Evolutionary conservation across 2,329 filamentous ascomycete species (phyloP), one percentile per base, ranked within the genome.

Genomic region (Aspergillus neoniger): DNA sequence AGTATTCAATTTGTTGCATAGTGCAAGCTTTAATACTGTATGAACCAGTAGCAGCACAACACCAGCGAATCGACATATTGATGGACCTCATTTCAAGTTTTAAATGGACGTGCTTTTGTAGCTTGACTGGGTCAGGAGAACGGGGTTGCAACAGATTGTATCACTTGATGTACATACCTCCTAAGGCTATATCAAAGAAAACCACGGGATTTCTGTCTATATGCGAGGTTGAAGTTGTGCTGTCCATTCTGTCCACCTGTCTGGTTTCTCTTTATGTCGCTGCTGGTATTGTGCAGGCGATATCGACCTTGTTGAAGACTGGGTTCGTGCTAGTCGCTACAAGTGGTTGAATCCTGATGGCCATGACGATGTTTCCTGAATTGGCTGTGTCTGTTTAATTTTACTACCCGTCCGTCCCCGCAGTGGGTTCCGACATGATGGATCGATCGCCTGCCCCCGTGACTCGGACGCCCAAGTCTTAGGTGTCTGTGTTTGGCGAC

Each of bases 111-210:
- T 17, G 15, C 32, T 56, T 8, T 9, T 25, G 28, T 30, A 17
- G n/a, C 5, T 39, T 36, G 32, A 12, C 32, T 36, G 32, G 12
- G 32, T 12, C 32, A 36, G 32, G 32, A 36, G 32, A 36, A 14
- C 32, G 32, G 32, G 32, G 55, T 17, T 14, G n/a, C 17, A 17
- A 52, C 14, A 53, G 47, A 51, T 6, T 39, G 15, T 15, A 52
- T 54, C 30, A 62, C 12, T 5, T 55, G 48, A 19, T 14, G 25
- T 17, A 59, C 74, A 70, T 74, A 81, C 80, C 80, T 69, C 76
- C 79, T 28, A 82, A 72, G 55, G 79, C 73, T 30, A 82, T 67
- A 66, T 82, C 80, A 60, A 82, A 81, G 66, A 82, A 82, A n/a
- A 82, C 79, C 39, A 82, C 70, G 12, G 80, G 80, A 59, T 81